Percentiles rank a stretch among this genome's conserved stretches.
phyloP scores from a whole-genome alignment of 108 stramenopile species.

The Cyclostephanos invisitatus region DNA sequence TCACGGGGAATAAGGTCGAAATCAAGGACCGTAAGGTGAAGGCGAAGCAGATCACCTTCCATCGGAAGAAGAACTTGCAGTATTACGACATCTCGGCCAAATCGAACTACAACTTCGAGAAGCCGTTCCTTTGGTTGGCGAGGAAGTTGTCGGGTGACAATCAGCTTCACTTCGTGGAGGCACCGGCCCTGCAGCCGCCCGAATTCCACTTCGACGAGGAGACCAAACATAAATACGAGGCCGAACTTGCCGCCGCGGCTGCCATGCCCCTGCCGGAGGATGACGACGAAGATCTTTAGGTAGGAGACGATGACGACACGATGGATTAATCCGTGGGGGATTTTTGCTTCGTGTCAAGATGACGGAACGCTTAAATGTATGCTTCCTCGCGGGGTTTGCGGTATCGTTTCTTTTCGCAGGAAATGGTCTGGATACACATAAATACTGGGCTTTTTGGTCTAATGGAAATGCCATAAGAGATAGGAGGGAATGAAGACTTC shows the following conservation, averaged over 20 bases:
- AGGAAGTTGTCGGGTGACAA: constrained; percentile 97
- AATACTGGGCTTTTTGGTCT: background rate
- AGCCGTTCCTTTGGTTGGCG: constrained; percentile 99
- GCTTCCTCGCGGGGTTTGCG: background rate
- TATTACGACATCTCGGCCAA: constrained; percentile 99
- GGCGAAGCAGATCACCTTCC: constrained; percentile 99
- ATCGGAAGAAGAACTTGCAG: constrained; percentile 99
- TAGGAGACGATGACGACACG: background rate
- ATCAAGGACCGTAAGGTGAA: constrained; percentile 99
- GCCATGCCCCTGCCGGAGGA: constrained; percentile 95
- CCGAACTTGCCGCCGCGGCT: constrained; percentile 86
- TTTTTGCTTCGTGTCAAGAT: background rate
- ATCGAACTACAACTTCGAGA: constrained; percentile 99
- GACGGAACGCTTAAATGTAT: background rate
- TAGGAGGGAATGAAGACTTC: background rate
- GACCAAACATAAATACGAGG: constrained; percentile 87
- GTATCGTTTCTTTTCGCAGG: background rate
- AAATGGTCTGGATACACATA: background rate
- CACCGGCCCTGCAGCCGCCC: constrained; percentile 96
- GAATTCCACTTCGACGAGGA: constrained; percentile 93
- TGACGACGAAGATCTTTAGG: constrained; percentile 95
- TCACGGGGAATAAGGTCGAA: constrained; percentile 99
- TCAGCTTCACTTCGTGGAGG: constrained; percentile 96
- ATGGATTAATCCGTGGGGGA: too few relatives aligned
- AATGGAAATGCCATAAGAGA: background rate